These are phyloP conservation scores for Chalciporus sp. DNA, from an alignment of 1,284 basidiomycete genomes.

Conservation along the genomic window DNA sequence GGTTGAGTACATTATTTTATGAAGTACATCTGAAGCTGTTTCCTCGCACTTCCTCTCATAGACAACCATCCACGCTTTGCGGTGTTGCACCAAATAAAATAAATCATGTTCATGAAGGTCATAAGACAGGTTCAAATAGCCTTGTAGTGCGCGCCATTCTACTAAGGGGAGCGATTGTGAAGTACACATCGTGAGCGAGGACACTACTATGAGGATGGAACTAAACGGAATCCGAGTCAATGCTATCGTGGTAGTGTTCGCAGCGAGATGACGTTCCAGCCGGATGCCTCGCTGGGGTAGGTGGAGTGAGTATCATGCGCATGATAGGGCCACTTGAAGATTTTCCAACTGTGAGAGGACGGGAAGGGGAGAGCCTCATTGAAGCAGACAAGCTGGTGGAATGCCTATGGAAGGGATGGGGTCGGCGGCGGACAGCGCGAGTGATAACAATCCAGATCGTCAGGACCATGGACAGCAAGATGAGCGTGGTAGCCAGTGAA, in stretches of 20 bases:
- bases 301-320: slow-evolving; percentile 9
- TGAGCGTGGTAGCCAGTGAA: neutral
- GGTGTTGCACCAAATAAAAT: too few relatives aligned
- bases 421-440: neutral
- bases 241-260: neutral
- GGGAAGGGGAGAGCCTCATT: slow-evolving; percentile 2
- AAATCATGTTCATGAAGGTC: neutral
- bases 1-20: too few relatives aligned
- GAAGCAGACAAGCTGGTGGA: neutral
- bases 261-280: neutral
- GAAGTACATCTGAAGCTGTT: neutral
- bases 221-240: neutral
- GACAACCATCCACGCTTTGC: too few relatives aligned
- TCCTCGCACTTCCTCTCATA: neutral
- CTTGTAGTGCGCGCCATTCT: too few relatives aligned
- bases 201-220: neutral
- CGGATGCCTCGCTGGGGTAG: slow-evolving; percentile 4
- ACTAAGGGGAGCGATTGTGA: neutral
- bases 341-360: neutral
- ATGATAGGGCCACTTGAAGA: neutral
- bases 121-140: neutral
- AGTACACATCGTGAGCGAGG: neutral
- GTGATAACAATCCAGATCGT: neutral
- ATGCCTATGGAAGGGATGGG: neutral
- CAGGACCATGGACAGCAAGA: neutral